Conservation (phyloP, 2,329 filamentous ascomycete species). For the Sporothrix curviconia region DNA sequence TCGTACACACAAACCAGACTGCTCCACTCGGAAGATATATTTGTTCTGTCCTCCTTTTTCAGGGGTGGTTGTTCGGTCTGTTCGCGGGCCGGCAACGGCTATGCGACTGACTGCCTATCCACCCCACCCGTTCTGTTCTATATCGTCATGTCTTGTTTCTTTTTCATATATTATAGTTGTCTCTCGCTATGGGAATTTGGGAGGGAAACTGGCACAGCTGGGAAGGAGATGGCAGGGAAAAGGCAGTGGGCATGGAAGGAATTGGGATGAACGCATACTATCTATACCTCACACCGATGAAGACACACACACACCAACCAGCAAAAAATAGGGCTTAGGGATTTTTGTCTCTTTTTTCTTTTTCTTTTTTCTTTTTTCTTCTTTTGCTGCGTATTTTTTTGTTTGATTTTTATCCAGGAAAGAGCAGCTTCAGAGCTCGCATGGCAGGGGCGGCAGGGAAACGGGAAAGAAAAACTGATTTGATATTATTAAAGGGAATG, state of each 20-base stretch:
- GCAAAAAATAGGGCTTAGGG: not conserved
- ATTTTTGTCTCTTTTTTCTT: not conserved
- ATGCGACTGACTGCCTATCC: too few species aligned
- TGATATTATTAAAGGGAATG: not conserved
- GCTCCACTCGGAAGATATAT: not conserved
- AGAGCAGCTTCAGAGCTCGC: slow-evolving; percentile 7
- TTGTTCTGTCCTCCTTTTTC: too few species aligned
- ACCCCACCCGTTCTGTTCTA: too few species aligned
- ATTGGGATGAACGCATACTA: not conserved
- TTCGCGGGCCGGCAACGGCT: too few species aligned
- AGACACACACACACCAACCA: not conserved
- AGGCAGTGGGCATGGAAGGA: not conserved
- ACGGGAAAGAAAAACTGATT: not conserved
- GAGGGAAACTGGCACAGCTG: not conserved
- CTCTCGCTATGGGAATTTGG: too few species aligned
- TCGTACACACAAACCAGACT: slow-evolving; percentile 5
- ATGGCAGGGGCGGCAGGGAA: not conserved
- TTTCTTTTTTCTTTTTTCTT: not conserved
- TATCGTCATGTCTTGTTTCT: too few species aligned
- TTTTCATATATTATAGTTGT: too few species aligned
- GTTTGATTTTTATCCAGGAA: slow-evolving; percentile 1
- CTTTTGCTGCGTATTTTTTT: too few species aligned
- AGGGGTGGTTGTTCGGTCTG: not conserved
- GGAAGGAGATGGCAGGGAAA: not conserved
- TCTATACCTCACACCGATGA: not conserved